Conservation (phyloP, 495 filamentous ascomycete genomes). For the Xylaria grammica region DNA sequence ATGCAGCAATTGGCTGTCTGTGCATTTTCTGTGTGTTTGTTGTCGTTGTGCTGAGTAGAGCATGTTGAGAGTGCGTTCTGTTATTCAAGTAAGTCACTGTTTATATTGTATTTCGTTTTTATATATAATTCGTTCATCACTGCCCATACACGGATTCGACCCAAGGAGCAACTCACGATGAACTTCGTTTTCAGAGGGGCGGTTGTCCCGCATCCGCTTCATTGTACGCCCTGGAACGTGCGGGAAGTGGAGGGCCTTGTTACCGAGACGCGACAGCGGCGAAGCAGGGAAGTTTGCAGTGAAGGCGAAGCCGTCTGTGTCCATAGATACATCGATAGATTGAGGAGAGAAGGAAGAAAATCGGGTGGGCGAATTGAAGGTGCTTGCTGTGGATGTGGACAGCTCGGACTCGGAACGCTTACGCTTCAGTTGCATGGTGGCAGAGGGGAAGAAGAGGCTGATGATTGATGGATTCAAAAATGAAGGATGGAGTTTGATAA, state of each 20-base stretch:
- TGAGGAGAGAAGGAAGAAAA: slow-evolving; percentile 20
- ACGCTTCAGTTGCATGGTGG: slow-evolving; percentile 54
- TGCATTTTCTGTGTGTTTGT: slow-evolving; percentile 12
- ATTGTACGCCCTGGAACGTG: slow-evolving; percentile 51
- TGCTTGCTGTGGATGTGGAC: slow-evolving; percentile 41
- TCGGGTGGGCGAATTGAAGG: slow-evolving; percentile 43
- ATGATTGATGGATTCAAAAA: neutral
- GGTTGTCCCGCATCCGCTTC: slow-evolving; percentile 56
- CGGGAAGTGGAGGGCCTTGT: slow-evolving; percentile 22
- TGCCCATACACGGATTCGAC: neutral
- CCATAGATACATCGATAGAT: slow-evolving; percentile 22
- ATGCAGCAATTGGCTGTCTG: slow-evolving; percentile 18
- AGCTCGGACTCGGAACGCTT: slow-evolving; percentile 58
- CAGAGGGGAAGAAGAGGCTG: neutral
- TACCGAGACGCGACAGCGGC: neutral
- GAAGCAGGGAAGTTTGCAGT: neutral
- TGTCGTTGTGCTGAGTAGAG: slow-evolving; percentile 55
- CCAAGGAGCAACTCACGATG: slow-evolving; percentile 45
- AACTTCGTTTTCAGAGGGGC: slow-evolving; percentile 53
- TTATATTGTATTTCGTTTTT: neutral
- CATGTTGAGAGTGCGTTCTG: slow-evolving; percentile 54
- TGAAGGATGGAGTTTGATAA: too few relatives aligned
- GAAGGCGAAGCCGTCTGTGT: slow-evolving; percentile 26
- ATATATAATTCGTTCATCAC: neutral
- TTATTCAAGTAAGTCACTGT: slow-evolving; percentile 22